Percentiles rank a stretch among this genome's conserved stretches.
Evolutionary conservation across 768 basidiomycete species (phyloP).

Genomic region (Boletus pseudo-olivaceus): DNA sequence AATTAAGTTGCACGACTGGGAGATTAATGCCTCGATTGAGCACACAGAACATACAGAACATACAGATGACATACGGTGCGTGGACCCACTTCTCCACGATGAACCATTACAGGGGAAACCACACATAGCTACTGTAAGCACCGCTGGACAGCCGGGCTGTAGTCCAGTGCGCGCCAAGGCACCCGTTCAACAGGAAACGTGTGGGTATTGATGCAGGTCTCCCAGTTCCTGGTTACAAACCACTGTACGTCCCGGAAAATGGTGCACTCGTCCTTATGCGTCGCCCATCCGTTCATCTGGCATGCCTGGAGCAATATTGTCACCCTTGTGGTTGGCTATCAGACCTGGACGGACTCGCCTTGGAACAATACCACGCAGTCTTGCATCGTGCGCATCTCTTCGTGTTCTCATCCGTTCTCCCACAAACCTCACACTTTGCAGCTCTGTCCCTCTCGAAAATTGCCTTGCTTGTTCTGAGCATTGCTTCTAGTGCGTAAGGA

Average conservation of each 20-base stretch:
- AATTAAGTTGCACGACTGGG: not conserved
- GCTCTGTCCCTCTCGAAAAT: constrained; percentile 19
- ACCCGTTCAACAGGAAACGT: constrained; percentile 18
- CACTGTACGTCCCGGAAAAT: constrained; percentile 29
- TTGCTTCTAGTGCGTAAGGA: constrained; percentile 24
- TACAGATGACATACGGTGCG: constrained; percentile 1
- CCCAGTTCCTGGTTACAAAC: constrained; percentile 30
- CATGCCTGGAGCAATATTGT: constrained; percentile 16
- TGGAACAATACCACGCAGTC: constrained; percentile 30
- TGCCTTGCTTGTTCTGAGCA: constrained; percentile 22
- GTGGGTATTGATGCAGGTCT: constrained; percentile 11
- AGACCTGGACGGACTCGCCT: constrained; percentile 11
- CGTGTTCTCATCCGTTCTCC: constrained; percentile 11
- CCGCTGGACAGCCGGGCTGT: not conserved
- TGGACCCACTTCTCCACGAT: not conserved
- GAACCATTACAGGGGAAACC: not conserved
- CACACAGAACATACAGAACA: constrained; percentile 1
- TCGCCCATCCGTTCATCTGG: constrained; percentile 20
- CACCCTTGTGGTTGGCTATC: not conserved
- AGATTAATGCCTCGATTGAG: not conserved
- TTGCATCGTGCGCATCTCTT: constrained; percentile 30
- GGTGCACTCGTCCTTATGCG: constrained; percentile 23
- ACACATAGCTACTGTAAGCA: not conserved
- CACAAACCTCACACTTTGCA: constrained; percentile 24
- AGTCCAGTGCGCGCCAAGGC: constrained; percentile 13